phyloP scores from a whole-genome alignment of 306 rosid species.

The Fragaria nilgerrensis region DNA sequence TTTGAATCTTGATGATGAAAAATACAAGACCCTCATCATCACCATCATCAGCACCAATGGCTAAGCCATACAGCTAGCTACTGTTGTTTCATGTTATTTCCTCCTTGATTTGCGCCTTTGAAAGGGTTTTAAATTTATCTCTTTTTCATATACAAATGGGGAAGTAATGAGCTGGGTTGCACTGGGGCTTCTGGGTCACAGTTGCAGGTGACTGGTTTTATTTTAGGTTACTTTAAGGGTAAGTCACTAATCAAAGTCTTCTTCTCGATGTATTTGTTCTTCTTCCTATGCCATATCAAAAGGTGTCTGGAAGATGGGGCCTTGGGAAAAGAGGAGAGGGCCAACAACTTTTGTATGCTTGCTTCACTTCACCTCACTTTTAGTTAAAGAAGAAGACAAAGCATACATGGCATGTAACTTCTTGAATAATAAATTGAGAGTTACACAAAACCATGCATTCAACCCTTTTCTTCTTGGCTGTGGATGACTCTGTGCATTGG shows the following conservation, averaged over 20 bases:
- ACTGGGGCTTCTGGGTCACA: constrained; percentile 40
- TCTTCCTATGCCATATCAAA: constrained; percentile 17
- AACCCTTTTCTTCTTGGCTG: background rate
- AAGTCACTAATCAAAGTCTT: constrained; percentile 4
- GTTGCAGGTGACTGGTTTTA: constrained; percentile 27
- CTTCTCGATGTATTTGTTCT: background rate
- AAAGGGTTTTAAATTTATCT: constrained; percentile 23
- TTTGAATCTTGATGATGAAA: constrained; percentile 34
- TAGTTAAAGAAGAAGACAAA: background rate
- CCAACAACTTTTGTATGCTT: constrained; percentile 29
- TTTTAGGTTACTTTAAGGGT: constrained; percentile 6
- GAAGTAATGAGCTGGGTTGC: constrained; percentile 49
- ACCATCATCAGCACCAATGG: constrained; percentile 43
- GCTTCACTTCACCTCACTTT: constrained; percentile 6
- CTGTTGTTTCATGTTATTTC: constrained; percentile 33
- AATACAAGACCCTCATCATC: constrained; percentile 17
- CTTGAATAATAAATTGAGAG: background rate
- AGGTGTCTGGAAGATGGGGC: constrained; percentile 28
- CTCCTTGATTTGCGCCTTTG: constrained; percentile 65
- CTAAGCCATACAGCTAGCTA: constrained; percentile 8
- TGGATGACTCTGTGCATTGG: background rate
- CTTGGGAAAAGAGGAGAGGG: constrained; percentile 29
- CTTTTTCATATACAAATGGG: constrained; percentile 26
- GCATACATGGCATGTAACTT: background rate
- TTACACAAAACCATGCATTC: background rate